A percentile compares a stretch with the other conserved stretches of the same genome.
Conservation (phyloP, 2,329 filamentous ascomycete genomes). For the Trichoderma lentiforme region DNA sequence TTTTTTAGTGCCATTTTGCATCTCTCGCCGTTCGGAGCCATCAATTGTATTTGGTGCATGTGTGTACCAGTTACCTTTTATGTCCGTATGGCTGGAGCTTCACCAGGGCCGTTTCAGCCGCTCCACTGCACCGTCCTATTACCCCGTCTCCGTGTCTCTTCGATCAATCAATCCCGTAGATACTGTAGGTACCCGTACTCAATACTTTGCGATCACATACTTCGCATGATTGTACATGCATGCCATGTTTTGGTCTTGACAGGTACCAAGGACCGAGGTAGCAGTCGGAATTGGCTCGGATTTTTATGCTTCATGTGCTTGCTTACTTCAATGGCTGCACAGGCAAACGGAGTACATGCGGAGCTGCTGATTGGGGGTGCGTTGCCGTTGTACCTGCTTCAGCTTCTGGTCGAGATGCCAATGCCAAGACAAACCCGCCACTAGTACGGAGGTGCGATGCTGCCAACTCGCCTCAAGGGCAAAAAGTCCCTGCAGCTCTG, state of each 20-base stretch:
- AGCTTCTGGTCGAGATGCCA: slow-evolving; percentile 1
- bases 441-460: slow-evolving; percentile 8
- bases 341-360: neutral
- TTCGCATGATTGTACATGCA: neutral
- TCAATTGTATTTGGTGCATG: neutral
- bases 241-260: neutral
- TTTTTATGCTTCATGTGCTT: neutral
- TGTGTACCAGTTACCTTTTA: neutral
- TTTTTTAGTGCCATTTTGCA: neutral
- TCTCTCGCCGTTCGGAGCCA: neutral
- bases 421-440: slow-evolving; percentile 4
- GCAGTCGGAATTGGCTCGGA: neutral
- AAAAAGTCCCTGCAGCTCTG: slow-evolving; percentile 11
- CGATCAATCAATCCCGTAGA: neutral
- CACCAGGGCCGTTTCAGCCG: neutral
- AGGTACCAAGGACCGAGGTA: neutral
- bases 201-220: neutral
- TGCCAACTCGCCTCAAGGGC: slow-evolving; percentile 5
- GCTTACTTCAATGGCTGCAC: neutral
- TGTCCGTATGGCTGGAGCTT: neutral
- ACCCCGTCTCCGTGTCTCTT: neutral
- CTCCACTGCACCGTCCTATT: neutral
- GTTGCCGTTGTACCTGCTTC: neutral
- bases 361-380: neutral
- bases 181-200: neutral